Evolutionary conservation across 2,329 filamentous ascomycete species (phyloP).

Genomic region (Ceratocystis lukuohia): DNA sequence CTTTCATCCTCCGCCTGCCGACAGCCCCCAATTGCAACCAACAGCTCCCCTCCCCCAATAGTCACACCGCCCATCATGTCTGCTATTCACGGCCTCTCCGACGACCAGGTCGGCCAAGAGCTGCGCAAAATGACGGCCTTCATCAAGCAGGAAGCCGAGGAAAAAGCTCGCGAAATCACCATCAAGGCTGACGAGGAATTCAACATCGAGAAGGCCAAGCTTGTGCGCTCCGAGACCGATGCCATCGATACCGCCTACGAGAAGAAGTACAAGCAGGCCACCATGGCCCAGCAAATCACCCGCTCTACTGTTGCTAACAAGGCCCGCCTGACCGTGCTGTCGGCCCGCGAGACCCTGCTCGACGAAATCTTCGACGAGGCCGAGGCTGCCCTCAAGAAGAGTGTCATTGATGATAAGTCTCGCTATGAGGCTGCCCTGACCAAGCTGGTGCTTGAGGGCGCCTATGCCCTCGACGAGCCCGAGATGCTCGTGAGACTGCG

Average conservation of each 20-base stretch:
- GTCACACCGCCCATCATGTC: constrained; percentile 22
- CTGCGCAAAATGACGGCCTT: constrained; percentile 99
- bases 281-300: constrained; percentile 98
- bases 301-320: constrained; percentile 94
- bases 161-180: constrained; percentile 94
- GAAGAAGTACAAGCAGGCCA: constrained; percentile 98
- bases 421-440: constrained; percentile 68
- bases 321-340: constrained; percentile 77
- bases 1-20: neutral
- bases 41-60: neutral
- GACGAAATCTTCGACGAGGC: constrained; percentile 79
- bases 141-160: constrained; percentile 95
- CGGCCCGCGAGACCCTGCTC: constrained; percentile 77
- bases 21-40: neutral
- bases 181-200: constrained; percentile 99
- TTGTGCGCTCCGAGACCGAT: constrained; percentile 87
- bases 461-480: constrained; percentile 75
- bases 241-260: constrained; percentile 86
- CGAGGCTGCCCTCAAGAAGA: constrained; percentile 52
- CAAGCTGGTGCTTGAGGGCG: constrained; percentile 73
- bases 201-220: constrained; percentile 96
- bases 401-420: constrained; percentile 48
- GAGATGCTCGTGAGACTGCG: constrained; percentile 61
- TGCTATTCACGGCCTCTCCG: constrained; percentile 72
- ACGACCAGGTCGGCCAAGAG: constrained; percentile 97